These are phyloP conservation scores for Xylariaceae sp. DNA, from an alignment of 2,329 filamentous ascomycete species.

Conservation along the genomic window DNA sequence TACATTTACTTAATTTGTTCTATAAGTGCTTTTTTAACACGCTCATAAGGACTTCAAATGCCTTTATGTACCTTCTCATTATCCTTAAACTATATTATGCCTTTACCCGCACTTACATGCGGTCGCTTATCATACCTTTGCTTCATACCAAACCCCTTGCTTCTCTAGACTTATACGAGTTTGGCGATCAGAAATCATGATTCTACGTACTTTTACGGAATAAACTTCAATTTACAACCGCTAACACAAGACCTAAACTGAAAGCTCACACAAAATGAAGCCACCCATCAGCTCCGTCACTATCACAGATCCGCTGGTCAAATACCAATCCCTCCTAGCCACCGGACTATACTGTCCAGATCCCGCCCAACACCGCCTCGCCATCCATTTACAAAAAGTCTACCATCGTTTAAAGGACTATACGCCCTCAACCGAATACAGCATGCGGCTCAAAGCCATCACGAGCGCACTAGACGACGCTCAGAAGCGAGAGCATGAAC, in stretches of 20 bases:
- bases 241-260: background rate
- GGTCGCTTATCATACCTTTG: too few relatives aligned
- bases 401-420: constrained; percentile 76
- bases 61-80: too few relatives aligned
- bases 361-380: constrained; percentile 67
- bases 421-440: constrained; percentile 67
- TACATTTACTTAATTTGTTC: too few relatives aligned
- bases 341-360: constrained; percentile 66
- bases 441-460: constrained; percentile 59
- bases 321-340: constrained; percentile 68
- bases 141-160: too few relatives aligned
- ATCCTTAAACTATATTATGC: too few relatives aligned
- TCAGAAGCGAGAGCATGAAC: constrained; percentile 28
- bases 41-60: too few relatives aligned
- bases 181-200: too few relatives aligned
- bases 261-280: constrained; percentile 15
- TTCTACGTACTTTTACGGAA: too few relatives aligned
- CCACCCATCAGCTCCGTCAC: constrained; percentile 43
- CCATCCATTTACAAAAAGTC: constrained; percentile 72
- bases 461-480: constrained; percentile 42
- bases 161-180: too few relatives aligned
- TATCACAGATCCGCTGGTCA: constrained; percentile 69
- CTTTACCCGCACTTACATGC: too few relatives aligned
- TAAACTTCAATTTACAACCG: too few relatives aligned
- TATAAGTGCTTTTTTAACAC: too few relatives aligned